Base-by-base conservation (phyloP, 2,329 filamentous ascomycete species). In the Pestalotiopsis fici region DNA sequence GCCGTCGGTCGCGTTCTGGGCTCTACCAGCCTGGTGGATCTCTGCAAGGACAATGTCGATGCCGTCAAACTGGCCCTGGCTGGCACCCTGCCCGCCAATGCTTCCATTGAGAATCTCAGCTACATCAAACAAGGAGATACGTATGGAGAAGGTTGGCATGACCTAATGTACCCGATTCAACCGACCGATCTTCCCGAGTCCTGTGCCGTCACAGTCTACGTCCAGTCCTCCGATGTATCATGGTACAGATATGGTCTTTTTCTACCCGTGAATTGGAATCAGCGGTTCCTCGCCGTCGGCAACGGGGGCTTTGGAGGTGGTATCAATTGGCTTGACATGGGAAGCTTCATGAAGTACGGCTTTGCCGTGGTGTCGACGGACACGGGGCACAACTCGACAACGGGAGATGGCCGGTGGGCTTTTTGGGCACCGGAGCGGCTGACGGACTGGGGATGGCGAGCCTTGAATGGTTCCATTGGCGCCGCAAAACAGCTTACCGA, bases 381-480 rank as follows among this genome's bases (percentile, higher is more conserved):
- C 69, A 83, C 80, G 0, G 83, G 83, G 9, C 83, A 85, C 68
- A 78, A 74, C 62, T 81, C 80, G 1, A 70, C 72, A 0, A 35
- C 71, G 2, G 25, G 59, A 0, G 77, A 81, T 64, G 66, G 73
- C 7, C 68, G 69, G 43, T 85, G 83, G 83, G 82, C 80, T 1
- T 70, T 81, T 3, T 70, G 77, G 31, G 72, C 78, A n/a, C 73
- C 78, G 4, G 80, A 81, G 28, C 69, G 68, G 35, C 72, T 72
- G 35, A 72, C 71, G 6, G 81, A 82, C 66, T 83, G 80, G 74
- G 79, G 79, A 9, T 79, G 75, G 71, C 76, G 80, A 2, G 75
- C 80, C 4, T 65, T 82, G n/a, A 86, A 88, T 71, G 83, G 82
- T 7, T 83, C 84, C 0, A 81, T 85, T 3, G 79, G 79, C 2